phyloP scores from a whole-genome alignment of 495 filamentous ascomycete genomes.

The Xylaria scruposa region DNA sequence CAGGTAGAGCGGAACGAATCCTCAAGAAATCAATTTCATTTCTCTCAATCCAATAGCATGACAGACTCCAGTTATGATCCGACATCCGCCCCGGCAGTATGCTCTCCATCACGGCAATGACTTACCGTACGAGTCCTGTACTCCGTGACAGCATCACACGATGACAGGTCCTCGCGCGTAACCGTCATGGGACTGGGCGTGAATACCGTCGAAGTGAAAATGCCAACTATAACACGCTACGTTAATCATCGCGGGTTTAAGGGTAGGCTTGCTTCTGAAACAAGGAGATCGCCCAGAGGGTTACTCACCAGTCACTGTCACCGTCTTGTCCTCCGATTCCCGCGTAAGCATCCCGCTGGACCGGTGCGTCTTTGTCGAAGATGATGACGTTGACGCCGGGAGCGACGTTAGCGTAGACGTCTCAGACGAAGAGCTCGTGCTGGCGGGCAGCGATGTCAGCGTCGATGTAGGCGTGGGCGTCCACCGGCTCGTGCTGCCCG shows the following conservation, averaged over 20 bases:
- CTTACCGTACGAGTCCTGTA: slow-evolving; percentile 8
- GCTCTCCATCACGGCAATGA: neutral
- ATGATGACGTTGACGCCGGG: neutral
- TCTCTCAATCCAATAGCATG: neutral
- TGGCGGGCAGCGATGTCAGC: neutral
- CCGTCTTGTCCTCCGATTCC: neutral
- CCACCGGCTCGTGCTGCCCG: slow-evolving; percentile 11
- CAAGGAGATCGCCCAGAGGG: neutral
- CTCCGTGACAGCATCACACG: slow-evolving; percentile 10
- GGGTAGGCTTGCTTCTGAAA: neutral
- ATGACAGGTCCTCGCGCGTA: neutral
- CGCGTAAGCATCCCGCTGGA: neutral
- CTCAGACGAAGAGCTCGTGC: neutral
- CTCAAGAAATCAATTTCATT: neutral
- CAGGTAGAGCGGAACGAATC: neutral
- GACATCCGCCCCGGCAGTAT: neutral
- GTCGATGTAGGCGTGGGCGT: slow-evolving; percentile 10
- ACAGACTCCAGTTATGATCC: neutral
- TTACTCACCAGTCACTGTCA: slow-evolving; percentile 13
- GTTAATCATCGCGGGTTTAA: neutral
- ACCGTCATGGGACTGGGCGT: slow-evolving; percentile 26
- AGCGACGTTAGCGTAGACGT: slow-evolving; percentile 21
- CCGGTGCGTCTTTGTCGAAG: neutral
- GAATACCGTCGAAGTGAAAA: slow-evolving; percentile 21
- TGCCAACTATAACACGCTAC: neutral